phyloP scores from a whole-genome alignment of 2,329 filamentous ascomycete genomes.

The Sporothrix phasma region DNA sequence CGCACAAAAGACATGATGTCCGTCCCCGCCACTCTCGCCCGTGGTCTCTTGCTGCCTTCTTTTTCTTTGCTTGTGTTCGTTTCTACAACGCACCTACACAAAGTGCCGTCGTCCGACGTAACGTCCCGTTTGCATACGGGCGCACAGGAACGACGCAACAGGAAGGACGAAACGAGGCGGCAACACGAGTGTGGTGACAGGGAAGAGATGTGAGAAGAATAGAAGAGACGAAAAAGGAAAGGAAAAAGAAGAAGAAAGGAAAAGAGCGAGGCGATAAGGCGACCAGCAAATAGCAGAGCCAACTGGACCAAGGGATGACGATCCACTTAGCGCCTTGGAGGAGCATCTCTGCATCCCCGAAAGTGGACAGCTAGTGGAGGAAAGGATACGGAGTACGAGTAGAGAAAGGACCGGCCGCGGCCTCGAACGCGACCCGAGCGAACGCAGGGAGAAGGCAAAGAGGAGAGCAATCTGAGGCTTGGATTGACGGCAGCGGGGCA shows the following conservation, averaged over 20 bases:
- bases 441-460: constrained; percentile 15
- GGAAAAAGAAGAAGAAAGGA: background rate
- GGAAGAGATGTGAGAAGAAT: no score
- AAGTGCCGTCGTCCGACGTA: background rate
- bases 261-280: constrained; percentile 6
- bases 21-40: background rate
- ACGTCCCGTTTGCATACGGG: background rate
- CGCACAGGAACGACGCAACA: background rate
- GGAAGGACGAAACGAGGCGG: background rate
- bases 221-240: background rate
- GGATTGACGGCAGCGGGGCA: constrained; percentile 15
- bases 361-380: constrained; percentile 3
- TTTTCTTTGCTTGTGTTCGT: background rate
- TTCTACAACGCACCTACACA: background rate
- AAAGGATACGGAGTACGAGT: background rate
- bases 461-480: constrained; percentile 9
- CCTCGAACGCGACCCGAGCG: constrained; percentile 11
- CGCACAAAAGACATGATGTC: no score
- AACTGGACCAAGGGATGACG: background rate
- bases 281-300: background rate
- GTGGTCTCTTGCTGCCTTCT: background rate
- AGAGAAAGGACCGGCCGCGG: background rate
- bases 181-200: no score
- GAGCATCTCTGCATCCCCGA: background rate
- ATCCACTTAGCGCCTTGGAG: constrained; percentile 11